These are phyloP conservation scores for Blastomyces percursus DNA, from an alignment of 2,329 filamentous ascomycete species.

Conservation along the genomic window DNA sequence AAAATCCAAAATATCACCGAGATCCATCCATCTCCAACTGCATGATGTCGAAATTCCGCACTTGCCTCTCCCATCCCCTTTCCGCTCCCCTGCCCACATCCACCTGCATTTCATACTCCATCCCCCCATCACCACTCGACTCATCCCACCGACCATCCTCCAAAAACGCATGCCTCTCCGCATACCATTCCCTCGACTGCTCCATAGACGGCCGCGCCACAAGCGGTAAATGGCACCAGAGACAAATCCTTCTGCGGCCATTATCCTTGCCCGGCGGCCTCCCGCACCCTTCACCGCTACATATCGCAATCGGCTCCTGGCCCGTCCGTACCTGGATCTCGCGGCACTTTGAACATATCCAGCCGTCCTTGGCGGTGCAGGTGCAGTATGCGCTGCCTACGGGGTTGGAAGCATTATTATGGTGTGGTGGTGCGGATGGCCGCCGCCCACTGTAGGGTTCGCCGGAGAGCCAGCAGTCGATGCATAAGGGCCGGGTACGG, in stretches of 20 bases:
- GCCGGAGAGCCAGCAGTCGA: conserved; percentile 21
- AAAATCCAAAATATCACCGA: neutral
- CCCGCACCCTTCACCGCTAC: conserved; percentile 19
- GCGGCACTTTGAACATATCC: conserved; percentile 22
- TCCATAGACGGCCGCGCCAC: conserved; percentile 5
- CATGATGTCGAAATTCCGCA: neutral
- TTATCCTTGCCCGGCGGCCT: conserved; percentile 16
- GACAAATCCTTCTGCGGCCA: conserved; percentile 21
- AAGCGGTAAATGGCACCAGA: conserved; percentile 22
- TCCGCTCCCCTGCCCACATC: neutral
- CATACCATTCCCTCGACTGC: conserved; percentile 9
- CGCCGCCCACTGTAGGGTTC: conserved; percentile 17
- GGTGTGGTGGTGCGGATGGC: conserved; percentile 11
- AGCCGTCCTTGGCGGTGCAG: conserved; percentile 21
- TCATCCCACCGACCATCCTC: neutral
- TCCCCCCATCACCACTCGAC: neutral
- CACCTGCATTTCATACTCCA: neutral
- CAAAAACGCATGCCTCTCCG: conserved; percentile 4
- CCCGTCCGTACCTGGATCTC: conserved; percentile 19
- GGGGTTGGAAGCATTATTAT: conserved; percentile 10
- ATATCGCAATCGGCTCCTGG: conserved; percentile 11
- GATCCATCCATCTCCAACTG: neutral
- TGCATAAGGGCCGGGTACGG: conserved; percentile 21
- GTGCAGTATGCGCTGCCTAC: conserved; percentile 18
- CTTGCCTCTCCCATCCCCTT: no score